These are phyloP conservation scores for Fusarium circinatum DNA, from an alignment of 2,329 filamentous ascomycete genomes.

Conservation along the genomic window DNA sequence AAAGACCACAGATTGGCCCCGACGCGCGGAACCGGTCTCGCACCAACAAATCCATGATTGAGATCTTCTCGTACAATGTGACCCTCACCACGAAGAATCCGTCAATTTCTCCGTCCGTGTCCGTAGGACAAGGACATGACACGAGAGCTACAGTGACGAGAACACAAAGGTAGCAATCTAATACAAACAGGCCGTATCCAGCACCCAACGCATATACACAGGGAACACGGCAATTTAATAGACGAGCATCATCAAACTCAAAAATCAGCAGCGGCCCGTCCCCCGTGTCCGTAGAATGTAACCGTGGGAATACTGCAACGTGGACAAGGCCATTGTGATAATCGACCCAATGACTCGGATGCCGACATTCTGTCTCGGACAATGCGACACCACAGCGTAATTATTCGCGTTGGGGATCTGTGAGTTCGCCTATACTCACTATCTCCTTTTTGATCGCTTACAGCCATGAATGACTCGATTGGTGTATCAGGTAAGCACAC, in stretches of 20 bases:
- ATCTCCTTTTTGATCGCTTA: neutral
- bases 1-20: neutral
- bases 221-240: slow-evolving; percentile 13
- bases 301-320: neutral
- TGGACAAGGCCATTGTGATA: neutral
- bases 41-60: slow-evolving; percentile 8
- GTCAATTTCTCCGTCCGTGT: neutral
- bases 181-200: neutral
- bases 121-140: neutral
- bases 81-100: neutral
- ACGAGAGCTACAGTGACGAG: neutral
- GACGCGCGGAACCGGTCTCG: neutral
- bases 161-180: neutral
- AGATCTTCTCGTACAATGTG: slow-evolving; percentile 18
- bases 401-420: neutral
- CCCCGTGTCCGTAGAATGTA: slow-evolving; percentile 14
- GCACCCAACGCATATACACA: neutral
- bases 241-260: neutral
- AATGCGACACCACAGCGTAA: neutral
- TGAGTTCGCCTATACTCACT: neutral
- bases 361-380: slow-evolving; percentile 1
- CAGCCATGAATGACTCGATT: neutral
- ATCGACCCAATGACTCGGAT: slow-evolving; percentile 8
- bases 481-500: neutral
- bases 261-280: slow-evolving; percentile 25